Evolutionary conservation across 495 filamentous ascomycete species (phyloP), one percentile per base, ranked within the genome.

Genomic region (Tuber melanosporum): DNA sequence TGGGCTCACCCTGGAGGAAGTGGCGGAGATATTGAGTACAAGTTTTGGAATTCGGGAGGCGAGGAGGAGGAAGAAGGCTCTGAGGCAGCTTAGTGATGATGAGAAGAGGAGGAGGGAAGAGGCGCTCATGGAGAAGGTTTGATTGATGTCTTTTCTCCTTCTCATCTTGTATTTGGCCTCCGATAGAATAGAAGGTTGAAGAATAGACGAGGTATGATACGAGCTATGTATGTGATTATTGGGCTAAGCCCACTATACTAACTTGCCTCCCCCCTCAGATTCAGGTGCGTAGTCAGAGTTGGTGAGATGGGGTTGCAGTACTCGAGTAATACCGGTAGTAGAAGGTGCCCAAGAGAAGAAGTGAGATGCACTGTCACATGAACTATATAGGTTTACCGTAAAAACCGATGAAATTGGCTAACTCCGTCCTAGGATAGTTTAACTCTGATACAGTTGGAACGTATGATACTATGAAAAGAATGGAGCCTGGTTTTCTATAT

Each of bases 1-100:
- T 47, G 92, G 94, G 2, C 83, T 96, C 80, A 89, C 88, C 75
- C 86, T 97, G 15, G 94, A 97, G 86, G 93, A 95, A 82, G 91
- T 93, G 44, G 90, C 92, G 62, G 87, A 85, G n/a, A 85, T 97
- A 74, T 86, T 97, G 73, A 90, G 78, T 9, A 22, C 43, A 22
- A 73, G 78, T 19, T 80, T 80, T 77, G 78, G 78, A 5, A 77
- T 80, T 39, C 69, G 71, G 42, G 78, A 77, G 19, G 74, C 74
- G 26, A 62, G 47, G 20, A 62, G 72, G 41, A 74, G 78, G 26
- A 71, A 74, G 41, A 80, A 81, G 71, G 74, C 45, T 10, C 45
- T 77, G 20, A 74, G 70, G 36, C 70, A 80, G 32, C 41, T 80
- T 4, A 74, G 74, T 3, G 46, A 77, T 47, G 79, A 77, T 44